Percentiles rank a stretch among this genome's conserved stretches.
Conservation (phyloP, 305 asterid species). For the Fraxinus nigra region DNA sequence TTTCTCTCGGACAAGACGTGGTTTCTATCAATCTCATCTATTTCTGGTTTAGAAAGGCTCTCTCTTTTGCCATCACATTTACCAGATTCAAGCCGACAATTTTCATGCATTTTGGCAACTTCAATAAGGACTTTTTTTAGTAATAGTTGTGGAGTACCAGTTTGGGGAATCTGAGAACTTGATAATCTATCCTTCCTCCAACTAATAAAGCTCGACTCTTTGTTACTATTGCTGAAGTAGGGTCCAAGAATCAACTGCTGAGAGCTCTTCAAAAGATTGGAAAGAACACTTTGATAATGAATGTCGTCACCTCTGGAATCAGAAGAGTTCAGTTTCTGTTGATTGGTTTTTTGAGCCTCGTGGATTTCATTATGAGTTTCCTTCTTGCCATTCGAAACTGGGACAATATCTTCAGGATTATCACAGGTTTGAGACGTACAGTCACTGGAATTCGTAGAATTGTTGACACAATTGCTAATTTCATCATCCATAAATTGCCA, state of each 20-base stretch:
- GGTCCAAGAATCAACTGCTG: constrained; percentile 76
- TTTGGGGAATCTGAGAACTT: constrained; percentile 18
- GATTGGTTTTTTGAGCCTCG: constrained; percentile 43
- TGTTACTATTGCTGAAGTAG: constrained; percentile 43
- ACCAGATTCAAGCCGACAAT: constrained; percentile 28
- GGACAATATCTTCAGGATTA: constrained; percentile 35
- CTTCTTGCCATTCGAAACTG: constrained; percentile 33
- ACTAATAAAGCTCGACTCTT: constrained; percentile 62
- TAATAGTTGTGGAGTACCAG: constrained; percentile 47
- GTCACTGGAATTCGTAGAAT: constrained; percentile 66
- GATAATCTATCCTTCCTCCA: constrained; percentile 46
- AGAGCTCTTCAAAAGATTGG: constrained; percentile 72
- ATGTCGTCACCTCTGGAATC: constrained; percentile 41
- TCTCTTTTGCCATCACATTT: constrained; percentile 33
- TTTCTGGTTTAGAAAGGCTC: constrained; percentile 36
- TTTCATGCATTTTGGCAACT: constrained; percentile 61
- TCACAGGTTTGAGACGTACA: constrained; percentile 58
- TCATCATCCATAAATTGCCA: constrained; percentile 65
- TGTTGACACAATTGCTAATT: constrained; percentile 52
- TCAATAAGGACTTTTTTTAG: constrained; percentile 70
- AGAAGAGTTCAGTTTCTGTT: constrained; percentile 26
- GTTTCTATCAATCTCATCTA: constrained; percentile 52
- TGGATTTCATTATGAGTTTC: constrained; percentile 17
- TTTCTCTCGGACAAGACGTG: constrained; percentile 79
- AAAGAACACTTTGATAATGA: constrained; percentile 73